Base-by-base conservation (phyloP, 192 early-diverging fungal genomes). In the Entomortierella beljakovae region DNA sequence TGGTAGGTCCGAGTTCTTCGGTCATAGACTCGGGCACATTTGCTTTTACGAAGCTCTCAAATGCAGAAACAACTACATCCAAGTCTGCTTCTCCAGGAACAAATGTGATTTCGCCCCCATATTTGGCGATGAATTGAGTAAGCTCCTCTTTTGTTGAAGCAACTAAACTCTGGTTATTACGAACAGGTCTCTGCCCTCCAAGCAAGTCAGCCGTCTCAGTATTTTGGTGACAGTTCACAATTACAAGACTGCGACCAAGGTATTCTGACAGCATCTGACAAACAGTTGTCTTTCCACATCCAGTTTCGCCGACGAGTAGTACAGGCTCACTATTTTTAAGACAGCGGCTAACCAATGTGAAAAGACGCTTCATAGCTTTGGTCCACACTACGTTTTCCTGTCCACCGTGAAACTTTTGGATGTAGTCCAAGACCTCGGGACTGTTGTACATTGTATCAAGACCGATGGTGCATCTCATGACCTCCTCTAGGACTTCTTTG, bases 221-320 rank as follows among this genome's bases (percentile, higher is more conserved):
- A 80, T 96, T 92, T 71, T 98, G 96, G 74, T 99, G 98, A 72
- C 96, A 97, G 80, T 98, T 99, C 57, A 99, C 94, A 53, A 96
- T 92, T 61, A 91, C 90, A 40, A 99, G 81, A 22, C 88, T 85
- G 33, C 85, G 83, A 7, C 75, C 56, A 26, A 85, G 84, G 13
- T 94, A 81, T 18, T 89, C 81, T 0, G 95, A 90, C 11, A 99
- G 74, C 82, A 99, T 91, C 81, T 99, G 95, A 81, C 95, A 97
- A 3, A 98, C 95, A 23, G 96, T 98, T 10, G 98, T 99, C 79
- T 98, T 99, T 55, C 97, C 98, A 74, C 93, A 93, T n/a, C 98
- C 98, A 22, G 98, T 98, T 71, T 98, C 98, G 53, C 98, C 98
- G 6, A 99, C 95, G 6, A 99, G 85, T 35, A 99, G 80, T 29